Evolutionary conservation across 495 filamentous ascomycete species (phyloP).

Genomic region (Penicillium parvum): DNA sequence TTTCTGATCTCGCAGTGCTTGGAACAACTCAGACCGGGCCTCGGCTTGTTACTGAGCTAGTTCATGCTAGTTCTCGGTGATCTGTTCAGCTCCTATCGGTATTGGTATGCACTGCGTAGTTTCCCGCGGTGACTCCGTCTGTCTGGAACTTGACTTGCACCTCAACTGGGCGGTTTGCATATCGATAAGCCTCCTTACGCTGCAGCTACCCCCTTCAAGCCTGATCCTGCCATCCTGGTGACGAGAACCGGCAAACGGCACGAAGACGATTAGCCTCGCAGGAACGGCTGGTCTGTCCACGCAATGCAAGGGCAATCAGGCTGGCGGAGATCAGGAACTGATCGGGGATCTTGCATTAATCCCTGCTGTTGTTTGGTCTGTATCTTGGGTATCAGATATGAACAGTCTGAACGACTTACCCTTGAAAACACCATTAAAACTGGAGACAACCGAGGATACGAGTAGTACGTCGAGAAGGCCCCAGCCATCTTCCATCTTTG

Average conservation of each 20-base stretch:
- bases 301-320: constrained; percentile 18
- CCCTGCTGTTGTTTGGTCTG: background rate
- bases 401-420: background rate
- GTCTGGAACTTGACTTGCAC: too few species aligned
- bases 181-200: constrained; percentile 11
- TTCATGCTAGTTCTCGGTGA: background rate
- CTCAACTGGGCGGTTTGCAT: constrained; percentile 1
- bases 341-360: constrained; percentile 9
- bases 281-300: constrained; percentile 25
- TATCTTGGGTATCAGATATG: too few species aligned
- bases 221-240: constrained; percentile 3
- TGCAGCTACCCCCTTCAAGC: constrained; percentile 10
- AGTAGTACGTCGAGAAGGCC: too few species aligned
- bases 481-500: background rate
- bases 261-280: constrained; percentile 1
- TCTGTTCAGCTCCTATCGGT: background rate
- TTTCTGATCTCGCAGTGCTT: too few species aligned
- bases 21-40: background rate
- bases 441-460: too few species aligned
- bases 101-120: too few species aligned
- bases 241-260: constrained; percentile 1
- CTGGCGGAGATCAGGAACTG: background rate
- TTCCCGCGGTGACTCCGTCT: too few species aligned
- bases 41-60: background rate
- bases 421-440: background rate